phyloP scores from a whole-genome alignment of 768 basidiomycete genomes.

The Termitomyces sp. region DNA sequence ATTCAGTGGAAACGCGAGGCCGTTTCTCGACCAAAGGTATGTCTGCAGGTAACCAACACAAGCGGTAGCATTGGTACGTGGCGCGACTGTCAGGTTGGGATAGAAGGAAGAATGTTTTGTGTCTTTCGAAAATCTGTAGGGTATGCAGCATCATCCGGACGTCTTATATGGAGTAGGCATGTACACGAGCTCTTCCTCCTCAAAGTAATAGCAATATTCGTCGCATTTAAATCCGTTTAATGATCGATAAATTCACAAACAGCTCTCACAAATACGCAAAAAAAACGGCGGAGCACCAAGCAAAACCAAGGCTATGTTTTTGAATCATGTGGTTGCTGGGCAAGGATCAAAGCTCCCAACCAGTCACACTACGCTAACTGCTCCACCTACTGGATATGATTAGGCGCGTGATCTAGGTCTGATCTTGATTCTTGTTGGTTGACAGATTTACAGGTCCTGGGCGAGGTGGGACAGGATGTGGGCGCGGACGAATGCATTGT shows the following conservation, averaged over 20 bases:
- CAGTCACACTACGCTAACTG: not conserved
- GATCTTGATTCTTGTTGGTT: not conserved
- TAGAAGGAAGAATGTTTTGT: constrained; percentile 46
- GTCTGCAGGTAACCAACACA: constrained; percentile 63
- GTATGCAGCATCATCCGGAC: constrained; percentile 59
- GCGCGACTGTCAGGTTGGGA: constrained; percentile 62
- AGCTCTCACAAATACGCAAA: not conserved
- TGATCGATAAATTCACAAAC: not conserved
- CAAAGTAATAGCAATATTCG: constrained; percentile 41
- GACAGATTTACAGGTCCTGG: not conserved
- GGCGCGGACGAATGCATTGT: not conserved
- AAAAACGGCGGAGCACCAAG: not conserved
- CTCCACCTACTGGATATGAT: not conserved
- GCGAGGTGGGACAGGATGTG: not conserved
- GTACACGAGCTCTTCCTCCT: constrained; percentile 72
- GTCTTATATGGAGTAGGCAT: constrained; percentile 65
- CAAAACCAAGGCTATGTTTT: not conserved
- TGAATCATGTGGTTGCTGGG: not conserved
- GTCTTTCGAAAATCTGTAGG: constrained; percentile 51
- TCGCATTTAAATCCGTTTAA: not conserved
- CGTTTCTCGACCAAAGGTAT: constrained; percentile 26
- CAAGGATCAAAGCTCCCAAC: not conserved
- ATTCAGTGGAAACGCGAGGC: constrained; percentile 44
- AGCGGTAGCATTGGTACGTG: constrained; percentile 72
- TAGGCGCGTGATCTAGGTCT: not conserved